Evolutionary conservation across 192 early-diverging fungal genomes (phyloP), one percentile per base, ranked within the genome.

Genomic region (Coemansia asiatica): DNA sequence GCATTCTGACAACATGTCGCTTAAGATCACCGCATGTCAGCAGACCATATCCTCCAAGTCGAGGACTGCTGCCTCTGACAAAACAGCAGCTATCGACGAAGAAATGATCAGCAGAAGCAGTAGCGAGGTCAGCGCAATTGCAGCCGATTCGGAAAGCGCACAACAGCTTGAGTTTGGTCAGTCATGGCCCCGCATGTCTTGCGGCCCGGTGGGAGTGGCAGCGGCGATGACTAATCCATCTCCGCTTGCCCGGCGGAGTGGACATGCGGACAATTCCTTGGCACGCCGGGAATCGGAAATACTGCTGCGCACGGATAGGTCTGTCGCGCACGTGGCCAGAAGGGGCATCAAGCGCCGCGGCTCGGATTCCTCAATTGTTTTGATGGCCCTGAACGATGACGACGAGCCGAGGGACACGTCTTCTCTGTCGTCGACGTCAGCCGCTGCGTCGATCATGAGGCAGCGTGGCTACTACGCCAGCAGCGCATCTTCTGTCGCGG

Each of bases 311-410:
- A 38, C 21, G 31, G 59, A 22, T 33, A 25, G 56, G 56, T 36
- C 44, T 22, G 40, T 48, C 5, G 44, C 44, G 19, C 54, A 47
- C 27, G 40, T 56, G 48, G 59, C 49, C n/a, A 25, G 56, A 16
- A 61, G 75, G 21, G 77, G 72, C n/a, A 74, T 63, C 21, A 80
- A 80, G 58, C 77, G 77, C 26, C 77, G 77, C 40, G 77, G 77
- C 22, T 80, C 77, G 10, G 77, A 80, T 51, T 71, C 72, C 7
- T 73, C 72, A 7, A 61, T 74, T 23, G 61, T 74, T 35, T 60
- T 80, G 60, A 65, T 79, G 71, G 64, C 70, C 0, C 58, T 72
- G 18, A 62, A 31, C 28, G 27, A n/a, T 28, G 33, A 38, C 56
- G 33, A 38, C 35, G 29, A 38, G 22, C 33, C 56, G 10, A 33